Percentiles rank a stretch among this genome's conserved stretches.
Conservation (phyloP, 1,139 yeast species). For the Saccharomyces hybrid region DNA sequence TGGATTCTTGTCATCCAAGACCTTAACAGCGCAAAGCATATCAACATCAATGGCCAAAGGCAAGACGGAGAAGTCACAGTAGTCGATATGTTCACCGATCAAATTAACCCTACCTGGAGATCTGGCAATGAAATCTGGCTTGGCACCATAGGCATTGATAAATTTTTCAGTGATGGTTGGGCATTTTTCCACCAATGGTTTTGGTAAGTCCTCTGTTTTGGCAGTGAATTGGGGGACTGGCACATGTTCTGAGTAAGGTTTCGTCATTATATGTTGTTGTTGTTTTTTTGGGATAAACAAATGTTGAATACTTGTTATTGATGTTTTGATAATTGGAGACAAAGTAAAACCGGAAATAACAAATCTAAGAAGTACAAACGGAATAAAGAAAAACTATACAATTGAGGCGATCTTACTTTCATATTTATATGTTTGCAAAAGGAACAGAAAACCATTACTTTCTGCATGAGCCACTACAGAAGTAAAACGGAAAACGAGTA, state of each 20-base stretch:
- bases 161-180: neutral
- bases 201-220: neutral
- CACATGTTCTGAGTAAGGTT: neutral
- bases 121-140: slow-evolving; percentile 41
- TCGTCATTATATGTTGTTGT: neutral
- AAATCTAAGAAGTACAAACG: neutral
- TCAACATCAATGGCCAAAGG: slow-evolving; percentile 74
- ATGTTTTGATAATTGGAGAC: neutral
- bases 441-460: neutral
- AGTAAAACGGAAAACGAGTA: neutral
- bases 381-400: neutral
- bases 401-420: neutral
- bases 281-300: neutral
- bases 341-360: neutral
- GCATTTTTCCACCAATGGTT: neutral
- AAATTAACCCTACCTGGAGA: slow-evolving; percentile 72
- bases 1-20: slow-evolving; percentile 25
- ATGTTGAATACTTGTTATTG: neutral
- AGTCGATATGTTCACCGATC: slow-evolving; percentile 72
- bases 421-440: neutral
- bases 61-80: slow-evolving; percentile 58
- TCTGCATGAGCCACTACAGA: neutral
- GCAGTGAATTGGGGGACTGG: neutral
- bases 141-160: slow-evolving; percentile 8
- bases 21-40: slow-evolving; percentile 49